Percentiles rank a stretch among this genome's conserved stretches.
Evolutionary conservation across 768 basidiomycete genomes (phyloP).

Genomic region (Mrakia blollopis): DNA sequence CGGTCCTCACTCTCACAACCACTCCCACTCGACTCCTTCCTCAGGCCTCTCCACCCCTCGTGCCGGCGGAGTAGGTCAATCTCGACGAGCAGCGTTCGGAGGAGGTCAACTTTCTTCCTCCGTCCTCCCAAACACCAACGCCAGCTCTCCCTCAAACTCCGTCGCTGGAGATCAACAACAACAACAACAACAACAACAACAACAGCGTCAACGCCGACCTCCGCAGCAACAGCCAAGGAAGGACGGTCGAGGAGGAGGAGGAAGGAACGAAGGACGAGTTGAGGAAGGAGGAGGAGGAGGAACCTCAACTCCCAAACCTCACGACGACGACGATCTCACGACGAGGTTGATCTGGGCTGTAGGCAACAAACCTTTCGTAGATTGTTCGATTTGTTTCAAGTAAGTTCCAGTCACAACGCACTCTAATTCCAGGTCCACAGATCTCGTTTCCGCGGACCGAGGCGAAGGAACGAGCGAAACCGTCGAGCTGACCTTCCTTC

Average conservation of each 20-base stretch:
- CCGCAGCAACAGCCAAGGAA: neutral
- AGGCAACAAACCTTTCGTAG: conserved; percentile 16
- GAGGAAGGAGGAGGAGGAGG: neutral
- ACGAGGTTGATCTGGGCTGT: conserved; percentile 24
- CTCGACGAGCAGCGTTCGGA: conserved; percentile 6
- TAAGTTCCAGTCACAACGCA: neutral
- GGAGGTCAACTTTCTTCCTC: conserved; percentile 12
- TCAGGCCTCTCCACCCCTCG: neutral
- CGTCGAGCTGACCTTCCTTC: neutral
- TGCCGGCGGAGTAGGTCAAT: neutral
- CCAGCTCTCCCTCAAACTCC: neutral
- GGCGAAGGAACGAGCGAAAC: neutral
- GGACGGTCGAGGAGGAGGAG: neutral
- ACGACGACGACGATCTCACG: conserved; percentile 26
- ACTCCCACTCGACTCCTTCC: neutral
- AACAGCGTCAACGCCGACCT: neutral
- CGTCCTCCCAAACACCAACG: neutral
- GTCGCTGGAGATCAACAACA: neutral
- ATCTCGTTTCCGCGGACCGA: neutral
- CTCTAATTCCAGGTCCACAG: neutral
- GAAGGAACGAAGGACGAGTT: neutral
- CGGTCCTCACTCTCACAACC: neutral
- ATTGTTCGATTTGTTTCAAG: conserved; percentile 29
- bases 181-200: neutral
- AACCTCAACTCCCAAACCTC: neutral